phyloP scores from a whole-genome alignment of 805 yeast species.

The Barnettozyma siamensis region DNA sequence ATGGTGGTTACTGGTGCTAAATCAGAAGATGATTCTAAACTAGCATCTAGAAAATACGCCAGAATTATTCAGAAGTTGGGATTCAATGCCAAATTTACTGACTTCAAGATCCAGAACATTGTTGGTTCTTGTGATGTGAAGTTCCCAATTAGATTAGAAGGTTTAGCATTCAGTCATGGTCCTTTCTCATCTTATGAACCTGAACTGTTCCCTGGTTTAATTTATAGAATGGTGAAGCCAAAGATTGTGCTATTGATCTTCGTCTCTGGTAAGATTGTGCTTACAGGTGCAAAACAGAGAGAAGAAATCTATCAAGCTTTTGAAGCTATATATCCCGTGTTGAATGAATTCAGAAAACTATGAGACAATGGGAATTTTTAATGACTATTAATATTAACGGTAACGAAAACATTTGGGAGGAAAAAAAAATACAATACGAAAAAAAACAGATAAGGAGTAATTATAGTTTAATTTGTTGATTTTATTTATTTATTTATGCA shows the following conservation, averaged over 20 bases:
- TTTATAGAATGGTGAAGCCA: constrained; percentile 99
- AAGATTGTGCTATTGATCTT: constrained; percentile 93
- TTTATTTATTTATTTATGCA: too few species aligned
- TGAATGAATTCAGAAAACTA: constrained; percentile 91
- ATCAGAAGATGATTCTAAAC: constrained; percentile 96
- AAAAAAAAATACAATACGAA: not conserved
- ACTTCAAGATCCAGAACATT: constrained; percentile 95
- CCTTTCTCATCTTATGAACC: constrained; percentile 98
- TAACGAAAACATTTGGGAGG: not conserved
- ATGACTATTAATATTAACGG: not conserved
- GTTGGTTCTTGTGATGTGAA: constrained; percentile 99
- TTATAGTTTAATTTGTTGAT: too few species aligned
- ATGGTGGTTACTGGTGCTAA: constrained; percentile 99
- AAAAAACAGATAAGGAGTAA: not conserved
- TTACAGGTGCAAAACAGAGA: constrained; percentile 98
- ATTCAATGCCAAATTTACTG: constrained; percentile 95
- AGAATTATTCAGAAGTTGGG: constrained; percentile 97
- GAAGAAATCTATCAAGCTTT: constrained; percentile 98
- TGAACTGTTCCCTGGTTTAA: constrained; percentile 94
- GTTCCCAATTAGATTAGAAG: constrained; percentile 95
- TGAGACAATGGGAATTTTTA: constrained; percentile 14
- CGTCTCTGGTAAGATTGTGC: constrained; percentile 94
- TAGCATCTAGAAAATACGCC: constrained; percentile 96
- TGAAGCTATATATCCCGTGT: constrained; percentile 96
- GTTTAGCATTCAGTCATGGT: constrained; percentile 96